These are phyloP conservation scores for Fusarium veterinarium DNA, from an alignment of 2,329 filamentous ascomycete species.

Conservation along the genomic window DNA sequence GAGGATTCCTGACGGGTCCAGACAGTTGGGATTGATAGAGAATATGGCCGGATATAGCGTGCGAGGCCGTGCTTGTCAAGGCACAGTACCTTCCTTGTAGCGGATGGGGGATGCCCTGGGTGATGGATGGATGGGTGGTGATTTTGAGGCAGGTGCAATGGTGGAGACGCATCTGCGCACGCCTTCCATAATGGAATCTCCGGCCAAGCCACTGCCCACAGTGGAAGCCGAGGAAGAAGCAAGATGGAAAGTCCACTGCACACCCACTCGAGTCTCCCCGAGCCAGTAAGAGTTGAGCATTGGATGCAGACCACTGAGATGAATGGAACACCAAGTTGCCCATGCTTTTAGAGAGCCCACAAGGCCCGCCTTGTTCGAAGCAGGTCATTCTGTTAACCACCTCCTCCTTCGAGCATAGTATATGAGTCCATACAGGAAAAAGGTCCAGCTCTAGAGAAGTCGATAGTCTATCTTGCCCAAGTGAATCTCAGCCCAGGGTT, in stretches of 20 bases:
- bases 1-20: constrained; percentile 33
- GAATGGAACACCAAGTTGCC: constrained; percentile 31
- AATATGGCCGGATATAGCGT: constrained; percentile 38
- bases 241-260: constrained; percentile 43
- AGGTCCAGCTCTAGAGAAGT: constrained; percentile 5
- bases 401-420: constrained; percentile 44
- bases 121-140: constrained; percentile 23
- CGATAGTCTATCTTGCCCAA: not conserved
- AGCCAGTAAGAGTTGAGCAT: constrained; percentile 13
- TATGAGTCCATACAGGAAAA: constrained; percentile 9
- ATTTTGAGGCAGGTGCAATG: constrained; percentile 37
- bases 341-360: constrained; percentile 30
- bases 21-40: constrained; percentile 20
- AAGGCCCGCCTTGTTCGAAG: constrained; percentile 33
- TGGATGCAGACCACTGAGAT: constrained; percentile 15
- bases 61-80: constrained; percentile 18
- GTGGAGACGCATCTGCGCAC: constrained; percentile 33
- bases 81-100: constrained; percentile 18
- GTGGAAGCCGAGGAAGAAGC: constrained; percentile 45
- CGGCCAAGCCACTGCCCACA: constrained; percentile 41
- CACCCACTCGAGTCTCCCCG: constrained; percentile 34
- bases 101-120: constrained; percentile 23
- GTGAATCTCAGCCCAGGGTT: not conserved
- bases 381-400: constrained; percentile 37
- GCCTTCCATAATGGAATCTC: constrained; percentile 39